phyloP scores from a whole-genome alignment of 2,329 filamentous ascomycete genomes.

The Bisporella sp. region DNA sequence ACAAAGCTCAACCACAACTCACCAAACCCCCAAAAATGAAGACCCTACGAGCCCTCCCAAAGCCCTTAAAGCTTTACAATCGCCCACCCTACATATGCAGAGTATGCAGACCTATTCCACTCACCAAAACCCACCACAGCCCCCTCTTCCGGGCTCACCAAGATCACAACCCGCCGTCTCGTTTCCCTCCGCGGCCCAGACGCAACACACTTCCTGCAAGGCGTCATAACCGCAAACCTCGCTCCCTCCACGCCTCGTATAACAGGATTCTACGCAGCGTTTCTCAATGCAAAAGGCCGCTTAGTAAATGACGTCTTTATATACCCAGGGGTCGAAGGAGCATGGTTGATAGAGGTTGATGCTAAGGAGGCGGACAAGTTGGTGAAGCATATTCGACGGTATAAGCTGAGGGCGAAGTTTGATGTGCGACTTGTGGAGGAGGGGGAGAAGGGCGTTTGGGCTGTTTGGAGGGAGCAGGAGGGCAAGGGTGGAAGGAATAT shows the following conservation, averaged over 20 bases:
- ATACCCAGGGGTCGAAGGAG: constrained; percentile 46
- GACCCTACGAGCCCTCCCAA: constrained; percentile 6
- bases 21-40: constrained; percentile 14
- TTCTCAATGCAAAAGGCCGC: constrained; percentile 78
- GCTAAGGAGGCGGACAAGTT: constrained; percentile 54
- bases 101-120: too few relatives aligned
- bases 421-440: constrained; percentile 57
- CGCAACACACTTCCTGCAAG: constrained; percentile 78
- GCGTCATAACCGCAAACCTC: constrained; percentile 70
- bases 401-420: constrained; percentile 80
- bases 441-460: constrained; percentile 64
- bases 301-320: constrained; percentile 87
- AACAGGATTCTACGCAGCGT: constrained; percentile 68
- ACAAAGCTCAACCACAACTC: not conserved
- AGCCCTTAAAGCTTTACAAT: not conserved
- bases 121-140: constrained; percentile 30
- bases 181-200: constrained; percentile 76
- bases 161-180: constrained; percentile 67
- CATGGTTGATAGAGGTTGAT: constrained; percentile 80
- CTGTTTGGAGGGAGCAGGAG: constrained; percentile 49
- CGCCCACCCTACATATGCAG: constrained; percentile 16
- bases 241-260: constrained; percentile 31
- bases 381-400: constrained; percentile 69
- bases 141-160: constrained; percentile 40
- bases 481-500: constrained; percentile 11